Base-by-base conservation (phyloP, 345 rosid species). In the Syzygium aqueum region DNA sequence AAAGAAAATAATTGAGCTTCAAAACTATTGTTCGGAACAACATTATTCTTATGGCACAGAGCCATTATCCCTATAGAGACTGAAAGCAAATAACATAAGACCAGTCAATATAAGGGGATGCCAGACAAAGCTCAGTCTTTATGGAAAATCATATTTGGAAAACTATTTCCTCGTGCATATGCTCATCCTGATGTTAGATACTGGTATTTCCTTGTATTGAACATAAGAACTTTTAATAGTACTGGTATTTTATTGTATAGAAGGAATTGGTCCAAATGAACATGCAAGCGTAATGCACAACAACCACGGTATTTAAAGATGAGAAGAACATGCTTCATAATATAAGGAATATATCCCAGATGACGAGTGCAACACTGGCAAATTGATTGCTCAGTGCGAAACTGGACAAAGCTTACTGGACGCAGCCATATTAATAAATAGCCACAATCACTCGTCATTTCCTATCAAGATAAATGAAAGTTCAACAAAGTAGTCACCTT, bases 401-500 rank as follows among this genome's bases (percentile, higher is more conserved):
- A 73, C 82, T 17, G 82, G 49, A 73, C 49, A 73, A 73, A 37
- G 22, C 25, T 73, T 73, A 37, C 27, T 37, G 25, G 7, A 11
- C 10, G 80, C 86, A 56, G 51, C 51, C 77, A 53, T n/a, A 11
- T 57, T 27, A 56, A 57, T 25, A 56, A 40, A 10, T 4, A 85
- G 43, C 23, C 50, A n/a, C 51, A 57, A 40, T 85, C 73, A 21
- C 46, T 85, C 52, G 28, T 59, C 53, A 25, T 15, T 23, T 40
- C 25, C 54, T 15, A 28, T 84, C n/a, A 53, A 84, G 27, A 52
- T 30, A 51, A 14, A 84, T 52, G 43, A 23, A 87, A 51, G 33
- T 85, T 88, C 46, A 53, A 84, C 73, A 50, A 67, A 85, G 53
- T 77, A 49, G 51, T 85, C 88, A 97, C 99, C 99, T 95, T 97